Evolutionary conservation across 495 filamentous ascomycete species (phyloP), one percentile per base, ranked within the genome.

Genomic region (Penicillium canescens): DNA sequence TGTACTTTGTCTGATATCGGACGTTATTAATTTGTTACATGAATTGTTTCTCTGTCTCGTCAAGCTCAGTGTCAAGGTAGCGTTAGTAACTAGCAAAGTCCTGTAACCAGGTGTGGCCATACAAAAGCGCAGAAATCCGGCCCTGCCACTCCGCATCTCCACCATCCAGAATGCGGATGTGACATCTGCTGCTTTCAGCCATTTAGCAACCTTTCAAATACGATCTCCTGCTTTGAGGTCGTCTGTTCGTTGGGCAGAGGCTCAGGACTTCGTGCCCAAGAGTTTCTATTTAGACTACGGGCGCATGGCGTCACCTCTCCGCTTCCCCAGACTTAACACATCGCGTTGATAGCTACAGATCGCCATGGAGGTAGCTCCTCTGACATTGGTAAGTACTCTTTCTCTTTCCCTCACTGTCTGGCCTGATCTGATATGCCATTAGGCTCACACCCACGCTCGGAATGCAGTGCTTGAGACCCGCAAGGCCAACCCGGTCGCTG

Each of bases 361-460:
- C 18, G n/a, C 33, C 43, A 88, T 88, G 82, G 86, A 89, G 63
- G 64, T 75, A 21, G 78, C 86, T 55, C 81, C 83, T 21, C 65
- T 89, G 24, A 85, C 77, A 23, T 55, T 82, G 67, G 84, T 85
- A 70, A 52, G 73, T 53, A 41, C 31, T 34, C 20, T 24, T 38
- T 36, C 31, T 34, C 20, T 24, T 38, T 36, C 40, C 26, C 12
- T 35, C 50, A 26, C 35, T 42, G 16, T 52, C 51, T 55, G 39
- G 40, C 52, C 28, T 52, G 52, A 65, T 63, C 50, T 60, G 48
- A 57, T 53, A 51, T 4, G 37, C 18, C 1, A 10, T 5, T 34
- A 94, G 88, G 94, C 92, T 57, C 91, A 97, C 71, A 86, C 90
- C 52, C 92, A 98, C 71, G 93, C 91, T 23, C 81, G 83, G 56